phyloP scores from a whole-genome alignment of 2,329 filamentous ascomycete species.

The Cladobotryum protrusum region DNA sequence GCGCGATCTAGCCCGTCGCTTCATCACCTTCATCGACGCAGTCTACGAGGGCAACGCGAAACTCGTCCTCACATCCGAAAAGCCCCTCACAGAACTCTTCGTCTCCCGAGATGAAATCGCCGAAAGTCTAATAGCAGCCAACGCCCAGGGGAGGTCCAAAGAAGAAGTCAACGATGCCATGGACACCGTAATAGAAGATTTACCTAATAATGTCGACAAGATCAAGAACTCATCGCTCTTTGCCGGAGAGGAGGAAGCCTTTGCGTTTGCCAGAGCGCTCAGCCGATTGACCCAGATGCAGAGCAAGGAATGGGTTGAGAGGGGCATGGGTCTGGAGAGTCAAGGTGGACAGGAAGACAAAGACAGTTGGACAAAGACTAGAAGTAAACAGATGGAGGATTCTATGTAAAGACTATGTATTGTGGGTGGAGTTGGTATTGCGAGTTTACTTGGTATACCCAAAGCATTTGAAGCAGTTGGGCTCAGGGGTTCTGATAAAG shows the following conservation, averaged over 20 bases:
- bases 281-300: conserved; percentile 88
- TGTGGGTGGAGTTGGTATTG: too few relatives aligned
- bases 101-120: conserved; percentile 65
- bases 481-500: too few relatives aligned
- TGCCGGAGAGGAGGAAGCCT: conserved; percentile 89
- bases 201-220: conserved; percentile 77
- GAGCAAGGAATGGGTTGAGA: conserved; percentile 88
- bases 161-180: conserved; percentile 51
- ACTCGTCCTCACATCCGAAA: conserved; percentile 83
- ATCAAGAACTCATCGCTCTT: conserved; percentile 85
- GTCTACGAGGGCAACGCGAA: conserved; percentile 93
- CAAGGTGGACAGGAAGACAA: conserved; percentile 59
- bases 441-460: not conserved
- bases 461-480: not conserved
- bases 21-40: conserved; percentile 97
- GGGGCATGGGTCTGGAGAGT: conserved; percentile 62
- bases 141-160: conserved; percentile 31
- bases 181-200: conserved; percentile 77
- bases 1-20: conserved; percentile 81
- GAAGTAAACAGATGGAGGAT: conserved; percentile 63
- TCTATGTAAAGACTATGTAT: conserved; percentile 43
- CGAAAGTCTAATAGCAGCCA: conserved; percentile 46
- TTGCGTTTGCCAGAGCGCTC: conserved; percentile 87
- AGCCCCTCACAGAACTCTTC: conserved; percentile 81
- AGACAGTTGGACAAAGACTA: conserved; percentile 59